Evolutionary conservation across 805 yeast species (phyloP), one percentile per base, ranked within the genome.

Genomic region (Starmera dryadoides): DNA sequence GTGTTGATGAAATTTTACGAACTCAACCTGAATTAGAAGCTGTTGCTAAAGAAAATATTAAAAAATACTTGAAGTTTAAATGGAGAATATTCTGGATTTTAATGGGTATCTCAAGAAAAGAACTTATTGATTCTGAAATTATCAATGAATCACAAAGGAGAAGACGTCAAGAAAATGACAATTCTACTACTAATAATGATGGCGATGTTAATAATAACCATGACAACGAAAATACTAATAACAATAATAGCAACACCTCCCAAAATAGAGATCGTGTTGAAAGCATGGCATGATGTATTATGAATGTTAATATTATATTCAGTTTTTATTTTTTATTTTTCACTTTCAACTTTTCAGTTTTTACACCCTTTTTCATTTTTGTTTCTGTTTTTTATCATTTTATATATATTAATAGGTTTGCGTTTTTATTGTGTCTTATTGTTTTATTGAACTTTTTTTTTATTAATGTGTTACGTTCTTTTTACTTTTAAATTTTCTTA

Each of bases 41-140:
- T 9, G 45, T 55, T 14, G 83, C 81, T 0, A 62, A 53, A 23
- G 60, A 59, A 22, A 45, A 57, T 4, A 66, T 77, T 4, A 48
- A 58, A 14, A 38, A 43, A 26, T 72, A 53, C 52, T 61, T 15
- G 41, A 45, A 26, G 8, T 54, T 35, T 44, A 63, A 47, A 56
- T 61, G 55, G 49, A 47, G 43, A 14, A 22, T 71, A 0, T 74
- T 74, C 53, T 79, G 84, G 82, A 55, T 53, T 30, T 20, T 74
- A 4, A 74, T 80, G 80, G 82, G 84, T 1, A 64, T 80, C 28
- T 49, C 68, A 3, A 62, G 51, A 36, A 47, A 54, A 8, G 77
- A 79, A 43, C 47, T 80, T 38, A 69, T 66, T 49, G 64, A 75
- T 53, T 71, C 77, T 63, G 75, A 73, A 14, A 77, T 77, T 23